These are phyloP conservation scores for Euphrasia arctica DNA, from an alignment of 305 asterid genomes.

Conservation along the genomic window DNA sequence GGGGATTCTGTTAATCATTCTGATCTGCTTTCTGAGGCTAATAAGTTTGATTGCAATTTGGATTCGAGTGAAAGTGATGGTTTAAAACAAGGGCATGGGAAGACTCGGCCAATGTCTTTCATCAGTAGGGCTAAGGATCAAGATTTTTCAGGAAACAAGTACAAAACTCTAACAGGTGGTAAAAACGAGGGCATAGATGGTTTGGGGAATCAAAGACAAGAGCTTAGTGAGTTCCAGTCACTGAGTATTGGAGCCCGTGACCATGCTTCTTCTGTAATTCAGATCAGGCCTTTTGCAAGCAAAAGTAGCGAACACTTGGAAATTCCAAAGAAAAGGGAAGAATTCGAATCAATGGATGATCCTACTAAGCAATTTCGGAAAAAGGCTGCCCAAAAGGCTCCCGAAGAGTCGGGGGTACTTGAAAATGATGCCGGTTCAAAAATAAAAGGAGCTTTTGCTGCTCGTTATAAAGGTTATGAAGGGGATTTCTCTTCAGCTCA, in stretches of 20 bases:
- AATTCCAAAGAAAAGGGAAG: conserved; percentile 35
- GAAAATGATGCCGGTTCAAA: conserved; percentile 55
- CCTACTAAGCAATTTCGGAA: conserved; percentile 29
- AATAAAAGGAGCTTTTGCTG: conserved; percentile 47
- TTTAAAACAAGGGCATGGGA: conserved; percentile 38
- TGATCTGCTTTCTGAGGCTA: conserved; percentile 35
- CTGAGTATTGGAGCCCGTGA: conserved; percentile 27
- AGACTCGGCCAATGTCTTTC: conserved; percentile 43
- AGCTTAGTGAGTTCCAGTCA: conserved; percentile 31
- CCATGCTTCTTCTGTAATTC: conserved; percentile 33
- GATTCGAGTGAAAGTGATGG: conserved; percentile 35
- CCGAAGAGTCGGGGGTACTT: conserved; percentile 36
- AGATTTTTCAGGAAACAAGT: conserved; percentile 37
- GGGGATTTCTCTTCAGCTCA: conserved; percentile 40
- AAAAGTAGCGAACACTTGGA: conserved; percentile 38
- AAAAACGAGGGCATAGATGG: conserved; percentile 28
- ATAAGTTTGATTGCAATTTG: conserved; percentile 32
- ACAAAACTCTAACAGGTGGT: conserved; percentile 31
- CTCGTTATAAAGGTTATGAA: conserved; percentile 44
- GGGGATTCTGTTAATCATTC: conserved; percentile 39
- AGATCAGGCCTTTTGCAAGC: conserved; percentile 30
- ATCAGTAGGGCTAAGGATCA: conserved; percentile 37
- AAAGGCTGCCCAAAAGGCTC: conserved; percentile 38
- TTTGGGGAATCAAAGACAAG: conserved; percentile 41
- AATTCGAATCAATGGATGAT: conserved; percentile 37